phyloP scores from a whole-genome alignment of 306 rosid species.

The Pachyrhizus erosus region DNA sequence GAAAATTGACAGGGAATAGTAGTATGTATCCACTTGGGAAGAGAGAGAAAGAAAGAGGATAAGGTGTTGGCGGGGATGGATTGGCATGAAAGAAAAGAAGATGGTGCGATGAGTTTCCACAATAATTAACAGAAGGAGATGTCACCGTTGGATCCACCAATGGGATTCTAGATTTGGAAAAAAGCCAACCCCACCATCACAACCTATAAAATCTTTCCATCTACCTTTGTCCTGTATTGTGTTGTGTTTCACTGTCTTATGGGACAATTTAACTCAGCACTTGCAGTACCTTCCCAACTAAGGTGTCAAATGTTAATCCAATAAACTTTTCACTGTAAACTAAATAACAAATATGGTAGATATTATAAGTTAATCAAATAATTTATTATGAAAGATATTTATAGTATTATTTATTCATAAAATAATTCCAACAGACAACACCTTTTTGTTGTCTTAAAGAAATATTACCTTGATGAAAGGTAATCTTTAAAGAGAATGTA shows the following conservation, averaged over 20 bases:
- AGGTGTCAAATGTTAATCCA: not conserved
- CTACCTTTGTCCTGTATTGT: not conserved
- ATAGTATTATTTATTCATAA: too few relatives aligned
- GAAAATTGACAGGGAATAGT: not conserved
- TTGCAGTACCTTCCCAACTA: not conserved
- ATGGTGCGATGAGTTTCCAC: conserved; percentile 23
- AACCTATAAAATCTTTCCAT: not conserved
- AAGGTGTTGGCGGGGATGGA: conserved; percentile 29
- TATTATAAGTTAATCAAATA: too few relatives aligned
- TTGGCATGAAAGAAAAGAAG: conserved; percentile 23
- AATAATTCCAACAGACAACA: too few relatives aligned
- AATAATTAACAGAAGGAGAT: conserved; percentile 29
- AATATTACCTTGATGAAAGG: too few relatives aligned
- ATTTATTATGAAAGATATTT: too few relatives aligned
- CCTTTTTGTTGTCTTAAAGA: too few relatives aligned
- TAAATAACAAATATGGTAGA: too few relatives aligned
- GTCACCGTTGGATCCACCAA: conserved; percentile 50
- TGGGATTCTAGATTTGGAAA: conserved; percentile 13
- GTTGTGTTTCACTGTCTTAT: not conserved
- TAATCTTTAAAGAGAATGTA: too few relatives aligned
- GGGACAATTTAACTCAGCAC: not conserved
- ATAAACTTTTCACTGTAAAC: too few relatives aligned
- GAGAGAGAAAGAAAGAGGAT: conserved; percentile 48
- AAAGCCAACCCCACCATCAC: not conserved
- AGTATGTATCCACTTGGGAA: conserved; percentile 44